Percentiles rank a stretch among this genome's conserved stretches.
These are phyloP conservation scores for Urostyla sp. DNA, from an alignment of 73 alveolate genomes.

Conservation along the genomic window DNA sequence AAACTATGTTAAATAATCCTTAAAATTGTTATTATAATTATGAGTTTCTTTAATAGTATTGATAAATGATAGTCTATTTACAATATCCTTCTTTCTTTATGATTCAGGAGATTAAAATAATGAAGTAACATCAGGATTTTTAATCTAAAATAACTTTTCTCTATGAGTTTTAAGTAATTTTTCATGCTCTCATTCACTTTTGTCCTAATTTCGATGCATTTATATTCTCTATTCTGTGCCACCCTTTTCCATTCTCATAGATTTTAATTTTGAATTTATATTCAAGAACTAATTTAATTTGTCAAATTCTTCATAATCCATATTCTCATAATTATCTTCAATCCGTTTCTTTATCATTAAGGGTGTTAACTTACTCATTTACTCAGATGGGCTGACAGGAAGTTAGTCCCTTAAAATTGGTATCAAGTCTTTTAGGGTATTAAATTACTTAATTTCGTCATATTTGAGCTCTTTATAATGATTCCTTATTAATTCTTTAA, in stretches of 20 bases:
- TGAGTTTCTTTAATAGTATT: background rate
- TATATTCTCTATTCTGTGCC: background rate
- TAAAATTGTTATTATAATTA: conserved; percentile 25
- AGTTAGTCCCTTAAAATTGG: background rate
- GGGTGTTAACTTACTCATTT: conserved; percentile 22
- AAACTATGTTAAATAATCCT: conserved; percentile 5
- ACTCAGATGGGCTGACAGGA: background rate
- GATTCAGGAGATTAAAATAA: background rate
- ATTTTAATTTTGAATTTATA: conserved; percentile 21
- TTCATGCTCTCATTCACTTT: background rate
- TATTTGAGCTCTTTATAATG: background rate
- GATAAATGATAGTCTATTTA: background rate
- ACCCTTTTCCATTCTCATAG: background rate
- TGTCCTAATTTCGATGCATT: background rate
- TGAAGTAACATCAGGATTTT: background rate
- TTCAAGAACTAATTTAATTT: conserved; percentile 9
- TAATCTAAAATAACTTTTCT: background rate
- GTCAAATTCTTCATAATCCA: conserved; percentile 12
- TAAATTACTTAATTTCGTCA: background rate
- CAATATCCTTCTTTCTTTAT: background rate
- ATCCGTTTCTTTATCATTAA: conserved; percentile 10
- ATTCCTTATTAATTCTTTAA: background rate
- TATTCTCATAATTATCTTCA: background rate
- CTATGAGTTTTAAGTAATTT: background rate
- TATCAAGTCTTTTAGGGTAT: background rate